Evolutionary conservation across 2,329 filamentous ascomycete species (phyloP).

Genomic region (Raffaelea albimanens): DNA sequence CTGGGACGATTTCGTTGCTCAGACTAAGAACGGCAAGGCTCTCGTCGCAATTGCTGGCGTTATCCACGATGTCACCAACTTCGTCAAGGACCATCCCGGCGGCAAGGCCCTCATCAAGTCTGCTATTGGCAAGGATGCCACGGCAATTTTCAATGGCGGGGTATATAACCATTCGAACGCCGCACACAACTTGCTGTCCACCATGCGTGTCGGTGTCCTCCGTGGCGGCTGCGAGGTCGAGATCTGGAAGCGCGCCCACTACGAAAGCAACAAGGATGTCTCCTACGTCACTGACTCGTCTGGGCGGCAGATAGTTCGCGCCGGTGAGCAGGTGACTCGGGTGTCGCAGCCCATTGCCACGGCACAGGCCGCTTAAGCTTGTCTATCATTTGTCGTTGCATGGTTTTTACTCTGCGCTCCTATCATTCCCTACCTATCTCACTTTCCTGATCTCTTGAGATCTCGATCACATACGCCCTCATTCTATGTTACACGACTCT

Average conservation of each 20-base stretch:
- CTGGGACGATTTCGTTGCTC: slow-evolving; percentile 77
- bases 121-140: slow-evolving; percentile 78
- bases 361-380: slow-evolving; percentile 66
- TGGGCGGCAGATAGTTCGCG: slow-evolving; percentile 75
- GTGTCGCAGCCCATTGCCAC: slow-evolving; percentile 69
- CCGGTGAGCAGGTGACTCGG: slow-evolving; percentile 78
- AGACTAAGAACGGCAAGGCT: slow-evolving; percentile 67
- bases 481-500: no score
- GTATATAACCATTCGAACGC: slow-evolving; percentile 87
- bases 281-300: slow-evolving; percentile 70
- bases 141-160: slow-evolving; percentile 85
- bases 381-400: background rate
- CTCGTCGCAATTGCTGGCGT: slow-evolving; percentile 74
- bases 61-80: slow-evolving; percentile 74
- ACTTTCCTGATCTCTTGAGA: no score
- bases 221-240: slow-evolving; percentile 82
- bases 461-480: no score
- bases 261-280: slow-evolving; percentile 68
- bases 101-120: slow-evolving; percentile 78
- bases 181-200: slow-evolving; percentile 79
- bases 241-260: slow-evolving; percentile 83
- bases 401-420: background rate
- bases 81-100: slow-evolving; percentile 85
- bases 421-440: background rate
- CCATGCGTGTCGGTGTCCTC: slow-evolving; percentile 80